Percentiles rank a stretch among this genome's conserved stretches.
phyloP scores from a whole-genome alignment of 192 early-diverging fungal species.

The Cetraspora pellucida region DNA sequence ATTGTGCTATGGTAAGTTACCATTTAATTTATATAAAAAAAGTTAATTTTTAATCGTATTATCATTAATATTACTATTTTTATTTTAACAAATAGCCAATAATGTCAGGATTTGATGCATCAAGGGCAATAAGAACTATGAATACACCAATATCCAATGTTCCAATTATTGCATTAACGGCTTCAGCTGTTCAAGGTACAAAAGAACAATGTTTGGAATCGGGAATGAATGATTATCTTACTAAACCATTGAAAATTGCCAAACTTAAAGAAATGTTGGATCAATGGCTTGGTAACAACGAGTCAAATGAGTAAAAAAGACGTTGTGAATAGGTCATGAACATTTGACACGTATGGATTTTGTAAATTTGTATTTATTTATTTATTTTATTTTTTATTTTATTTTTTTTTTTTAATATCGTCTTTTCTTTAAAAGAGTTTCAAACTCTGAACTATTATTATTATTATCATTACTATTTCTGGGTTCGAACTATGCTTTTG shows the following conservation, averaged over 20 bases:
- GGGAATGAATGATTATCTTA: slow-evolving; percentile 54
- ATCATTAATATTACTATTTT: background rate
- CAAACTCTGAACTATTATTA: too few species aligned
- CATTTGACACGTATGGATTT: too few species aligned
- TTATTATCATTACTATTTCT: too few species aligned
- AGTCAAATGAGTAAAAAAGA: too few species aligned
- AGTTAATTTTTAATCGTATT: background rate
- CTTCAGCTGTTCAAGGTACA: slow-evolving; percentile 55
- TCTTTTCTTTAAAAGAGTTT: too few species aligned
- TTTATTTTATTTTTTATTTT: too few species aligned
- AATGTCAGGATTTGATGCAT: slow-evolving; percentile 58
- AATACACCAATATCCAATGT: slow-evolving; percentile 33
- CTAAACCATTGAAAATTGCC: slow-evolving; percentile 50
- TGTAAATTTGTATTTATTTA: too few species aligned
- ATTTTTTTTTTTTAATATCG: too few species aligned
- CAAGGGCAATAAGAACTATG: slow-evolving; percentile 52
- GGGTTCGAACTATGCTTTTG: too few species aligned
- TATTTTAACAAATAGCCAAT: slow-evolving; percentile 40
- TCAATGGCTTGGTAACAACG: slow-evolving; percentile 39
- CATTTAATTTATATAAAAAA: background rate
- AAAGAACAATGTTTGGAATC: slow-evolving; percentile 48
- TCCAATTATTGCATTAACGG: slow-evolving; percentile 63
- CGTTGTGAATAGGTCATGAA: too few species aligned
- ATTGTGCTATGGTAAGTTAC: slow-evolving; percentile 54
- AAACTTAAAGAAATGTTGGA: slow-evolving; percentile 44